Percentiles rank a stretch among this genome's conserved stretches.
Evolutionary conservation across 2,329 filamentous ascomycete species (phyloP).

Genomic region (Aspergillus chevalieri): DNA sequence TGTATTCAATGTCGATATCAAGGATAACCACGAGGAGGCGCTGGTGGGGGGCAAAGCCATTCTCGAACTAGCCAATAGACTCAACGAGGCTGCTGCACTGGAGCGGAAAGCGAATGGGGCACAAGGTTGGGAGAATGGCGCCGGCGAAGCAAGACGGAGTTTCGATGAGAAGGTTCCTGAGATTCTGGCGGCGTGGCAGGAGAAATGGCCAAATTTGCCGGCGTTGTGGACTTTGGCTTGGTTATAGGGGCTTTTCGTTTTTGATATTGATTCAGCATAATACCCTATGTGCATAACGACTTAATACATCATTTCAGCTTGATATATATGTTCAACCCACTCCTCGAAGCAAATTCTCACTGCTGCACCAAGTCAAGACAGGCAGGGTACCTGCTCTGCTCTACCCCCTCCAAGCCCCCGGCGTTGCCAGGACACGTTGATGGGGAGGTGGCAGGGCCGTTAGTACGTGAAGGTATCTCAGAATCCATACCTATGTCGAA

Average conservation of each 20-base stretch:
- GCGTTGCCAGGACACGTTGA: too few relatives aligned
- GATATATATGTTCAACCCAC: too few relatives aligned
- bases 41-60: conserved; percentile 85
- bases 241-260: conserved; percentile 53
- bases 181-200: conserved; percentile 87
- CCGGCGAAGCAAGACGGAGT: conserved; percentile 59
- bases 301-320: too few relatives aligned
- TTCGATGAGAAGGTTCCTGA: conserved; percentile 95
- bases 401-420: too few relatives aligned
- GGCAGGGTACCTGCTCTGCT: too few relatives aligned
- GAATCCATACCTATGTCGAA: too few relatives aligned
- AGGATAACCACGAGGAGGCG: conserved; percentile 96
- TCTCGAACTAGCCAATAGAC: conserved; percentile 75
- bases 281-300: not conserved
- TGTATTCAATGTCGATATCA: conserved; percentile 97
- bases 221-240: conserved; percentile 92
- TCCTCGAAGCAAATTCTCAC: too few relatives aligned
- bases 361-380: too few relatives aligned
- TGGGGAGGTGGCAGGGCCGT: too few relatives aligned
- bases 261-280: not conserved
- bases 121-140: conserved; percentile 63
- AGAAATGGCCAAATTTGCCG: conserved; percentile 84
- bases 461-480: too few relatives aligned
- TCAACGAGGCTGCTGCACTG: conserved; percentile 74
- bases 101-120: conserved; percentile 64